Base-by-base conservation (phyloP, 2,329 filamentous ascomycete genomes). In the Periconia sp. region DNA sequence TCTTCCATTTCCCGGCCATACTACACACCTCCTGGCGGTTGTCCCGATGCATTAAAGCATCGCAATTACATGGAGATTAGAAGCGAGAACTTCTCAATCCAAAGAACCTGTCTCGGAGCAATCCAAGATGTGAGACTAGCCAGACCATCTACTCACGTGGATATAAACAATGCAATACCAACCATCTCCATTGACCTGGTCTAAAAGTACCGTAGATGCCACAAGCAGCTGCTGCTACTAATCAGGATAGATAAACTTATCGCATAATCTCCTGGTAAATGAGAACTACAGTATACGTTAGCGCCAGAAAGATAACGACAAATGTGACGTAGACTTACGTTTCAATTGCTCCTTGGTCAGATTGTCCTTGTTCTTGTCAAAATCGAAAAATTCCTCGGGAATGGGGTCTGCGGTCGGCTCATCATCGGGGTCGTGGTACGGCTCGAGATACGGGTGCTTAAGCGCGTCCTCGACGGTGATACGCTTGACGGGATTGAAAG, bases 331-430 rank as follows among this genome's bases (percentile, higher is more conserved):
- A 33, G 18, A 73, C 80, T 70, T 73, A 87, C 94, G 84, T 82
- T 97, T 97, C 75, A 99, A 78, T 78, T 99, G 92, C 79, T 99
- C 94, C 80, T 99, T 99, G 81, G 90, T 97, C 71, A 99, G 79
- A 69, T 89, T 94, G 76, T 99, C 94, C 86, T 99, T 99, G 83
- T 97, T 96, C 84, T 97, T 97, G 79, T 99, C 94, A 76, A 99
- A 99, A 77, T 99, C 94, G 74, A 99, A 99, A 82, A 99, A 99
- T 75, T 96, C 93, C 75, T 97, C 93, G 19, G 94, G 94, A 69
- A 99, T 99, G 19, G 94, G 92, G 42, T 92, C 90, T 17, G 94
- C 94, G 13, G 91, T 97, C 47, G 94, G 94, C 82, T 99, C 94
- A 73, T 99, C 94, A 72, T 97, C 94, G 7, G 94, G 94, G 74